Conservation (phyloP, 2,329 filamentous ascomycete species). For the Cercospora janseana region DNA sequence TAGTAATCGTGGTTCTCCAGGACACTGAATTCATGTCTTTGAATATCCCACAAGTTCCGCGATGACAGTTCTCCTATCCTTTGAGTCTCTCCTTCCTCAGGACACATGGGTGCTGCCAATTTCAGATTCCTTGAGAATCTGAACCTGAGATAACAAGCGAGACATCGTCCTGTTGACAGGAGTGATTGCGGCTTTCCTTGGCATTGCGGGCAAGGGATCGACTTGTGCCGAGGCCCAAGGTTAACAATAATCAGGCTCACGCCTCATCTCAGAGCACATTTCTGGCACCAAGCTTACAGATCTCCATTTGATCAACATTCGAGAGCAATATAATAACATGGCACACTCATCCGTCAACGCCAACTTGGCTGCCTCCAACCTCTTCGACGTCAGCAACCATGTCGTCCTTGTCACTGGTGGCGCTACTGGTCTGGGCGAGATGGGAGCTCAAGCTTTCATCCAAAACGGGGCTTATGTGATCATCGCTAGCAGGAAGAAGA, state of each 20-base stretch:
- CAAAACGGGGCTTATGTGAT: conserved; percentile 43
- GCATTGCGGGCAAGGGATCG: background rate
- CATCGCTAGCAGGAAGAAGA: conserved; percentile 48
- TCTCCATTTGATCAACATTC: background rate
- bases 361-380: conserved; percentile 31
- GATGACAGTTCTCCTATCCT: too few relatives aligned
- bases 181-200: too few relatives aligned
- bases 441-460: conserved; percentile 48
- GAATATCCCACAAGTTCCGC: too few relatives aligned
- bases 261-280: background rate
- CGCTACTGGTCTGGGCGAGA: conserved; percentile 48
- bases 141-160: too few relatives aligned
- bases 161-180: too few relatives aligned
- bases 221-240: conserved; percentile 6
- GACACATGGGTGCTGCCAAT: too few relatives aligned
- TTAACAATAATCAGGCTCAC: background rate
- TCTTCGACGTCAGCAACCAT: conserved; percentile 41
- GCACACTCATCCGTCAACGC: conserved; percentile 34
- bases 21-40: too few relatives aligned
- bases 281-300: too few relatives aligned
- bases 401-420: conserved; percentile 47
- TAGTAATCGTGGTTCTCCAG: too few relatives aligned
- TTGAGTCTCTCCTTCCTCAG: too few relatives aligned
- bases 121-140: too few relatives aligned
- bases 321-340: conserved; percentile 20